Evolutionary conservation across 169 alveolate genomes (phyloP).

Genomic region (Eimeria brunetti): DNA sequence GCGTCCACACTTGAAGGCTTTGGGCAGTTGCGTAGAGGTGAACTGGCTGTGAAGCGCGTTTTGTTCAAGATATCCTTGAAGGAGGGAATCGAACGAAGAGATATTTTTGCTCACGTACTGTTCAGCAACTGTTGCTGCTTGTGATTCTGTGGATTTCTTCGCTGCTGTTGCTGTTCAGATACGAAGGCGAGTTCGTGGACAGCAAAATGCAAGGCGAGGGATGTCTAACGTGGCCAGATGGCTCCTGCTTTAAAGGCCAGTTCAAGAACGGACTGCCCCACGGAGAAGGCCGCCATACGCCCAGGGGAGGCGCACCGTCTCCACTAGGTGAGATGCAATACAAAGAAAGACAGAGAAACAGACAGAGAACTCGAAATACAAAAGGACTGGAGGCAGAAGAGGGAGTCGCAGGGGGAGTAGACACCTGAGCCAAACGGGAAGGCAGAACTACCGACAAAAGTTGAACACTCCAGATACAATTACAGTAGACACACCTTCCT

Average conservation of each 20-base stretch:
- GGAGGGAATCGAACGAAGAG: neutral
- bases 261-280: slow-evolving; percentile 86
- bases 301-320: slow-evolving; percentile 80
- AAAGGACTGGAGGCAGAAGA: neutral
- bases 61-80: neutral
- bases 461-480: neutral
- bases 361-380: neutral
- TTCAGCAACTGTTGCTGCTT: neutral
- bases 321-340: slow-evolving; percentile 59
- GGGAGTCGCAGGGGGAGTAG: neutral
- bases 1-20: neutral
- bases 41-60: neutral
- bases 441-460: neutral
- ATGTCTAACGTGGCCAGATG: slow-evolving; percentile 87
- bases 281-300: slow-evolving; percentile 85
- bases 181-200: slow-evolving; percentile 88
- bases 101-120: neutral
- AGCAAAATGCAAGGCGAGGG: slow-evolving; percentile 88
- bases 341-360: neutral
- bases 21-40: neutral
- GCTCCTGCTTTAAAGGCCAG: slow-evolving; percentile 88
- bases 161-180: slow-evolving; percentile 51
- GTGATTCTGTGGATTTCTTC: neutral
- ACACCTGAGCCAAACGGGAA: neutral
- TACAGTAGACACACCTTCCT: neutral